A percentile compares a stretch with the other conserved stretches of the same genome.
These are phyloP conservation scores for Ophiostoma tasmaniense DNA, from an alignment of 2,329 filamentous ascomycete genomes.

Conservation along the genomic window DNA sequence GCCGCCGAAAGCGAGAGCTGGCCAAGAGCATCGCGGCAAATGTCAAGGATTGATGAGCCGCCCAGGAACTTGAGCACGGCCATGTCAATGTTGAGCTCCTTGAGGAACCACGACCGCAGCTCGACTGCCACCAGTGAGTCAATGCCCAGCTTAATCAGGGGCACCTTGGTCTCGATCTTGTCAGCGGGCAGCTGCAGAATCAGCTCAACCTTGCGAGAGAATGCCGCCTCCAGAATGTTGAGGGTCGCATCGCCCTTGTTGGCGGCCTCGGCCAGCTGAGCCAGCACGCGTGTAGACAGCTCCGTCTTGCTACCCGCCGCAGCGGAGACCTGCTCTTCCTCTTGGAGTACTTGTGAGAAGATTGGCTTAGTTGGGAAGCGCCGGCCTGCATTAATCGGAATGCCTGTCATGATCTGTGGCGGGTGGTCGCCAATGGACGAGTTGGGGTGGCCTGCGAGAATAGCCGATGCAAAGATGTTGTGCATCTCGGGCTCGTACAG, in stretches of 20 bases:
- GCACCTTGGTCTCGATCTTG: slow-evolving; percentile 17
- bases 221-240: slow-evolving; percentile 13
- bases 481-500: slow-evolving; percentile 17
- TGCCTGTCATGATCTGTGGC: slow-evolving; percentile 14
- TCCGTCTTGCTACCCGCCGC: slow-evolving; percentile 9
- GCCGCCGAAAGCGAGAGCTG: slow-evolving; percentile 10
- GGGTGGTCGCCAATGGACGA: slow-evolving; percentile 9
- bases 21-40: slow-evolving; percentile 17
- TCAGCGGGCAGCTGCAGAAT: slow-evolving; percentile 16
- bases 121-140: slow-evolving; percentile 39
- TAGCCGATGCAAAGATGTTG: slow-evolving; percentile 15
- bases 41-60: slow-evolving; percentile 17
- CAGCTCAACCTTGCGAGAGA: slow-evolving; percentile 16
- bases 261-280: slow-evolving; percentile 10
- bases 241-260: slow-evolving; percentile 13
- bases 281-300: slow-evolving; percentile 13
- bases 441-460: slow-evolving; percentile 21
- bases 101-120: slow-evolving; percentile 34
- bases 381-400: slow-evolving; percentile 10
- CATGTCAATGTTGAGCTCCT: slow-evolving; percentile 29
- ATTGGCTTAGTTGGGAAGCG: slow-evolving; percentile 16
- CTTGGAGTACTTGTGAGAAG: slow-evolving; percentile 12
- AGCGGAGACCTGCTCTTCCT: neutral
- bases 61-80: slow-evolving; percentile 32
- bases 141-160: slow-evolving; percentile 30